These are phyloP conservation scores for Thielaviopsis musarum DNA, from an alignment of 2,329 filamentous ascomycete species.

Conservation along the genomic window DNA sequence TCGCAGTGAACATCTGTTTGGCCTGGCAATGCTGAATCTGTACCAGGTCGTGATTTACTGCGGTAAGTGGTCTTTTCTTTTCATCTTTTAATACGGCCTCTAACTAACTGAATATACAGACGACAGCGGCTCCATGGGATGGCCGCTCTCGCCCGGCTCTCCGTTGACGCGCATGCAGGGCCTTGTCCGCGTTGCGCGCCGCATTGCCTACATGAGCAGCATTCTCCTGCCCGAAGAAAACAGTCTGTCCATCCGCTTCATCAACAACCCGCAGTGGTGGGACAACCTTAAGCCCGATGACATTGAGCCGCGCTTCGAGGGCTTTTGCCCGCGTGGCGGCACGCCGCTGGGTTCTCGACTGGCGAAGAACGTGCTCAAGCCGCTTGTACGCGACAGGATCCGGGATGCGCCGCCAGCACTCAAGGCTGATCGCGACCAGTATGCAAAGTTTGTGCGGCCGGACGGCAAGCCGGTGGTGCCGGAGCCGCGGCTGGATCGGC, in stretches of 20 bases:
- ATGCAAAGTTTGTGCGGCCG: not conserved
- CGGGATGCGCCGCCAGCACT: no score
- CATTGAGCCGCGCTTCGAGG: not conserved
- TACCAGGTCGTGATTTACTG: not conserved
- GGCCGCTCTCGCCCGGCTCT: not conserved
- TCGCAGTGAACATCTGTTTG: not conserved
- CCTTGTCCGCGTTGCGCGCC: not conserved
- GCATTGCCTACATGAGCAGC: not conserved
- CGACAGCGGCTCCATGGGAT: not conserved
- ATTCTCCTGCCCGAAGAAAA: not conserved
- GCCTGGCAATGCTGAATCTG: not conserved
- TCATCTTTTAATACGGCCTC: no score
- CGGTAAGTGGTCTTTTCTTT: not conserved
- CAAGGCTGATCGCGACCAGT: not conserved
- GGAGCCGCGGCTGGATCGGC: not conserved
- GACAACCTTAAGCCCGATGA: not conserved
- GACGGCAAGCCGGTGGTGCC: not conserved
- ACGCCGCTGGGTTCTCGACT: not conserved
- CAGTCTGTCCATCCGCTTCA: not conserved
- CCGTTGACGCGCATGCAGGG: not conserved
- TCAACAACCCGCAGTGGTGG: not conserved
- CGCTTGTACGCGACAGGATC: not conserved
- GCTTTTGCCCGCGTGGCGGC: not conserved
- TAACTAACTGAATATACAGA: not conserved
- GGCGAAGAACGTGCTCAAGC: not conserved